Evolutionary conservation across 164 flowering plant species (phyloP).

Genomic region (Platanus orientalis): DNA sequence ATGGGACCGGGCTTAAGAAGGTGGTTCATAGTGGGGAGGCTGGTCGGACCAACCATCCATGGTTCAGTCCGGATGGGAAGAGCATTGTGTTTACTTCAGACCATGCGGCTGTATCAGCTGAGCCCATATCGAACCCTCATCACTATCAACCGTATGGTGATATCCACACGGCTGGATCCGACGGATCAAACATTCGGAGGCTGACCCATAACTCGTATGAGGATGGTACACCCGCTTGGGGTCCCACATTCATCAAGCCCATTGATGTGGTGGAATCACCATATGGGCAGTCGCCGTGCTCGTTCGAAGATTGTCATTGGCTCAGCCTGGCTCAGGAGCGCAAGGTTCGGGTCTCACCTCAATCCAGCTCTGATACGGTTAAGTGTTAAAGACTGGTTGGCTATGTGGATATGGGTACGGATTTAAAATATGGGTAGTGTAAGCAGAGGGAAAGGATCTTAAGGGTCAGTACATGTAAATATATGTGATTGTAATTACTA

Average conservation of each 20-base stretch:
- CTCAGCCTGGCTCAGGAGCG: conserved; percentile 30
- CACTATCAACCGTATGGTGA: conserved; percentile 92
- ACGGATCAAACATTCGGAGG: conserved; percentile 58
- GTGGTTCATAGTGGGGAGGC: conserved; percentile 55
- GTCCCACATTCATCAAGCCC: conserved; percentile 37
- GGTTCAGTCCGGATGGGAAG: conserved; percentile 76
- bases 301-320: conserved; percentile 79
- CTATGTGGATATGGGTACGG: too few relatives aligned
- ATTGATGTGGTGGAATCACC: conserved; percentile 39
- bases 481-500: too few relatives aligned
- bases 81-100: conserved; percentile 69
- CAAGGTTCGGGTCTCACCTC: background rate
- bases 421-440: too few relatives aligned
- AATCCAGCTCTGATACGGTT: background rate
- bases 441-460: too few relatives aligned
- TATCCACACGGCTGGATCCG: conserved; percentile 50
- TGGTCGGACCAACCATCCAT: conserved; percentile 79
- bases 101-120: conserved; percentile 76
- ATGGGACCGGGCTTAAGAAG: conserved; percentile 70
- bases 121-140: conserved; percentile 80
- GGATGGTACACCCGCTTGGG: conserved; percentile 93
- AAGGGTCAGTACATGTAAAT: too few relatives aligned
- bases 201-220: conserved; percentile 80
- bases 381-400: too few relatives aligned
- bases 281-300: conserved; percentile 28